A percentile compares a stretch with the other conserved stretches of the same genome.
These are phyloP conservation scores for Blastomyces emzantsi DNA, from an alignment of 2,329 filamentous ascomycete genomes.

Conservation along the genomic window DNA sequence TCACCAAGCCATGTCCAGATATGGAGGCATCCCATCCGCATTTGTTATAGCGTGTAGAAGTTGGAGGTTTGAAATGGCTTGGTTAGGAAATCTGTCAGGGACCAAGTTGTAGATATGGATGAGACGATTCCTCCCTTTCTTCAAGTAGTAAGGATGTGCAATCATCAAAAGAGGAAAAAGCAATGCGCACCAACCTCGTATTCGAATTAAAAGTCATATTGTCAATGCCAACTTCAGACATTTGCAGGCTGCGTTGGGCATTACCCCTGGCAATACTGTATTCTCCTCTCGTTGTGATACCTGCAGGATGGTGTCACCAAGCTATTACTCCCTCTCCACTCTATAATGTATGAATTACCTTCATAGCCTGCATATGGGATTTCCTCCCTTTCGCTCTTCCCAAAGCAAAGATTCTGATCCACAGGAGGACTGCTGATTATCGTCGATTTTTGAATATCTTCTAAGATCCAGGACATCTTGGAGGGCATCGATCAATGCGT, in stretches of 20 bases:
- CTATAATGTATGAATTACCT: neutral
- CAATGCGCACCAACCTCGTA: neutral
- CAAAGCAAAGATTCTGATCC: neutral
- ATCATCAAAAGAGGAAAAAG: neutral
- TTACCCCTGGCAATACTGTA: neutral
- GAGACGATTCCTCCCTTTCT: neutral
- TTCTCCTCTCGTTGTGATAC: neutral
- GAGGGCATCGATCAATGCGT: neutral
- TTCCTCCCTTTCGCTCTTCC: neutral
- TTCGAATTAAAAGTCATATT: neutral
- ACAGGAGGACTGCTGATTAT: neutral
- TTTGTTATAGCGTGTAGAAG: neutral
- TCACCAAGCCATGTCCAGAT: neutral
- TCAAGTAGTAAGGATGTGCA: neutral
- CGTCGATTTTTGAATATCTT: neutral
- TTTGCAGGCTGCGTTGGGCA: neutral
- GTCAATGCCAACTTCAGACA: neutral
- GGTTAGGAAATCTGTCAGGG: conserved; percentile 3
- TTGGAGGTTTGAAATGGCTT: conserved; percentile 3
- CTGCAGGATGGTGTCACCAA: neutral
- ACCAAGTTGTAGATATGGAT: neutral
- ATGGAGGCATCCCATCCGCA: neutral
- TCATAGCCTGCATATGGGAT: neutral
- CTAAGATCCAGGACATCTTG: neutral
- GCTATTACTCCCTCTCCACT: neutral